phyloP scores from a whole-genome alignment of 306 rosid species.

The Cucumis sativus region DNA sequence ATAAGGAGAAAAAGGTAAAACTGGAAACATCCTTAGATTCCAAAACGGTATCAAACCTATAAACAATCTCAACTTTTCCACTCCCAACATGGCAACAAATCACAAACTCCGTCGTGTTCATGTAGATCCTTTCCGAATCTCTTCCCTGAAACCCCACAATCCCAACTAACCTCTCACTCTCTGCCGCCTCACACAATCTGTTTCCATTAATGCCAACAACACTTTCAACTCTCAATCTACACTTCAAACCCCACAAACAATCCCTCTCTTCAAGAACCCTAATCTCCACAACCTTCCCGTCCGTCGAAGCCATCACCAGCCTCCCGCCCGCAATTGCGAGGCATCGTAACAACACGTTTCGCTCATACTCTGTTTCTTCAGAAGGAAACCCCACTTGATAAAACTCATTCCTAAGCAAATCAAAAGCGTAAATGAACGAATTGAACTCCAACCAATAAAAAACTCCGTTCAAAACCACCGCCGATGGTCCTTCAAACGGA shows the following conservation, averaged over 20 bases:
- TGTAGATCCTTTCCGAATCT: not conserved
- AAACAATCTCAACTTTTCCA: not conserved
- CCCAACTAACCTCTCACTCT: not conserved
- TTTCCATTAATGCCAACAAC: not conserved
- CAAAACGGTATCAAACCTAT: not conserved
- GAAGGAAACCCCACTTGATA: not conserved
- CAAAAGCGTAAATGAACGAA: not conserved
- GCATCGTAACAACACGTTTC: not conserved
- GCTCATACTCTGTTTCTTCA: not conserved
- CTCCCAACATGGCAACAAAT: not conserved
- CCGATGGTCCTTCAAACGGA: not conserved
- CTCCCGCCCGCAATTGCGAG: not conserved
- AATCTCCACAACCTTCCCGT: not conserved
- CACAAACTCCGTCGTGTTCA: not conserved
- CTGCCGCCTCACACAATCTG: not conserved
- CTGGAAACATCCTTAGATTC: not conserved
- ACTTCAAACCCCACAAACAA: not conserved
- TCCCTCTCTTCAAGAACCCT: not conserved
- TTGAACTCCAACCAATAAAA: not conserved
- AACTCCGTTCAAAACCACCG: not conserved
- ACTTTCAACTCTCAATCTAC: not conserved
- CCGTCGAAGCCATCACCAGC: not conserved
- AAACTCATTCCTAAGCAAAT: not conserved
- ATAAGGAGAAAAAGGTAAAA: not conserved
- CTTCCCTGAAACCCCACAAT: not conserved